Evolutionary conservation across 768 basidiomycete genomes (phyloP), one percentile per base, ranked within the genome.

Genomic region (Suillus clintonianus): DNA sequence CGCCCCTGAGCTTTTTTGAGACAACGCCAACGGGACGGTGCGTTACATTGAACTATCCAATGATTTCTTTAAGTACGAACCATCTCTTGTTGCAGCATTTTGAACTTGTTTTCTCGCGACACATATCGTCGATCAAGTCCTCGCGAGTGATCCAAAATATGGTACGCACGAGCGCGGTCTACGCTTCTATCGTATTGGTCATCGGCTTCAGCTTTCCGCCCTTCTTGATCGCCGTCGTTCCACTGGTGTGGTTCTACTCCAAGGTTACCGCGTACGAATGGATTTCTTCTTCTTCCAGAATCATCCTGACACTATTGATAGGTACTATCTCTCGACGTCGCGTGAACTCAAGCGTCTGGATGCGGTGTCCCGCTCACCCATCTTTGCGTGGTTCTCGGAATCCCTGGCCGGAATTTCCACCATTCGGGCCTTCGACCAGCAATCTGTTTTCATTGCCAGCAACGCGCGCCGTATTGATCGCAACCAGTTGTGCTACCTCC

Each of bases 101-200:
- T 98, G 59, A 98, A 97, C 75, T 75, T 97, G 32, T 98, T 98
- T 77, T 93, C 93, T 4, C 87, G 94, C 3, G 97, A 99, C 69
- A 87, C 85, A 17, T 93, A 92, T 69, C 34, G 85, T 97, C 19
- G 95, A 97, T 77, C 89, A 94, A 70, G 79, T 94, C 10, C 84
- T 97, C 87, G 6, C 83, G 90, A 36, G 90, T 80, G 22, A 87
- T 96, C 48, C 86, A 89, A 72, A 83, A 82, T 59, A 77, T 94
- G 60, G 83, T 87, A 70, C 83, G 92, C 37, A 96, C 91, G 0
- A 73, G 83, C 10, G 83, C 86, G 19, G 74, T 78, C 10, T 86
- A 86, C 41, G 76, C 83, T 8, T 87, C 85, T 39, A 90, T 91
- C 63, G 57, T 89, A 22, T 67, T 85, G 19, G 91, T 98, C 67